Base-by-base conservation (phyloP, 192 early-diverging fungal genomes). In the Podila verticillata region DNA sequence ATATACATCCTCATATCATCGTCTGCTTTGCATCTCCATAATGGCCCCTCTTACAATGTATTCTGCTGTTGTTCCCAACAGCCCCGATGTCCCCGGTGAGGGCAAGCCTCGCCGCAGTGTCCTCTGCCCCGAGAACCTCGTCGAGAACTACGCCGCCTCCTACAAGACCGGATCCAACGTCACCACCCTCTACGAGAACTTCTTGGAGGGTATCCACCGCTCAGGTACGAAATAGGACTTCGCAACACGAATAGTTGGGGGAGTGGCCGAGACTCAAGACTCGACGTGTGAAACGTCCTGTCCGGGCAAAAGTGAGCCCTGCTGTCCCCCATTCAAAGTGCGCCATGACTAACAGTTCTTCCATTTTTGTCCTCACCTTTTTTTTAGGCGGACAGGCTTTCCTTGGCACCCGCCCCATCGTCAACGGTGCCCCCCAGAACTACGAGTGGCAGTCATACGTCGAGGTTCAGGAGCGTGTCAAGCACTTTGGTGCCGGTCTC, bases 381-480 rank as follows among this genome's bases (percentile, higher is more conserved):
- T 22, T 48, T 48, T 0, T 26, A 72, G 70, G 47, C 34, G 88
- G 88, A 2, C 66, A 82, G 19, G 80, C 73, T 8, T 91, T 87
- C 24, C 65, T 94, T 5, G 93, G 93, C n/a, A 78, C 79, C 36
- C 91, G 93, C 47, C 57, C 84, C 2, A 83, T 87, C 57, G 79
- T 84, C 20, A 82, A 89, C 6, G 86, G 88, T 67, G 83, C 66
- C 19, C 85, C 82, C 81, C 91, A 88, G 56, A 82, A 81, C 17
- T 94, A 87, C 74, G 73, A 86, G 35, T 94, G 92, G 92, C 81
- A 88, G 63, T 89, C 89, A 2, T 94, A 94, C 63, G 70, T 58
- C 39, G 78, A 91, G 61, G 85, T 85, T 54, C 71, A 81, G 64
- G 70, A 86, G 26, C 86, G 90, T 17, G 68, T 87, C 20, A 83